A percentile compares a stretch with the other conserved stretches of the same genome.
Conservation (phyloP, 352 stramenopile genomes). For the Bremia lactucae region DNA sequence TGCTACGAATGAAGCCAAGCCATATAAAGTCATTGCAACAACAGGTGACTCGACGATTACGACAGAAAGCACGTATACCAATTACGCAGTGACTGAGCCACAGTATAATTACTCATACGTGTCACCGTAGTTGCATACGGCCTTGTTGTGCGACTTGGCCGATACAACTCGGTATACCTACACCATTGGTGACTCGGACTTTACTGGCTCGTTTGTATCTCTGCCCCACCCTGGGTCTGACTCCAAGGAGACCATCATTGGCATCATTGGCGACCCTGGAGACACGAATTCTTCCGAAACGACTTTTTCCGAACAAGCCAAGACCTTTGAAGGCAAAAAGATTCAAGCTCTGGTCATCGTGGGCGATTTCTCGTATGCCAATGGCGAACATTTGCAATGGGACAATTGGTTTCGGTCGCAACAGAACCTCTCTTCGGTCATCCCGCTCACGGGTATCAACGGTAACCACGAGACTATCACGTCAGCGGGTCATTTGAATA, state of each 20-base stretch:
- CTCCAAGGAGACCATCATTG: conserved; percentile 29
- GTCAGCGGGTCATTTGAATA: conserved; percentile 29
- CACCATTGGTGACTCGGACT: conserved; percentile 29
- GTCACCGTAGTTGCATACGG: conserved; percentile 40
- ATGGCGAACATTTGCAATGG: conserved; percentile 54
- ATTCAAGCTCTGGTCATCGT: conserved; percentile 39
- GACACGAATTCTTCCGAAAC: conserved; percentile 28
- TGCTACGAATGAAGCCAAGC: conserved; percentile 17
- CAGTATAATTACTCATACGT: conserved; percentile 41
- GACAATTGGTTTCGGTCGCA: conserved; percentile 51
- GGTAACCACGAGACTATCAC: conserved; percentile 62
- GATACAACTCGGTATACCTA: conserved; percentile 38
- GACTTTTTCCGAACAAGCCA: conserved; percentile 20
- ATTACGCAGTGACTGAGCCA: conserved; percentile 25
- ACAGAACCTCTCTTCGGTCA: conserved; percentile 30
- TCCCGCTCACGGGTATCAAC: conserved; percentile 38
- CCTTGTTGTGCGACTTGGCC: conserved; percentile 28
- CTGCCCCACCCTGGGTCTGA: conserved; percentile 20
- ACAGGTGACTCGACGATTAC: conserved; percentile 8
- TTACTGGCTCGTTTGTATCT: conserved; percentile 24
- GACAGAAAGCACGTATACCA: conserved; percentile 21
- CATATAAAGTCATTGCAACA: conserved; percentile 23
- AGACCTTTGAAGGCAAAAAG: conserved; percentile 28
- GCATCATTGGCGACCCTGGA: conserved; percentile 30
- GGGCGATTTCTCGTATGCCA: conserved; percentile 59